These are phyloP conservation scores for Cladosporium sp. DNA, from an alignment of 2,329 filamentous ascomycete species.

Conservation along the genomic window DNA sequence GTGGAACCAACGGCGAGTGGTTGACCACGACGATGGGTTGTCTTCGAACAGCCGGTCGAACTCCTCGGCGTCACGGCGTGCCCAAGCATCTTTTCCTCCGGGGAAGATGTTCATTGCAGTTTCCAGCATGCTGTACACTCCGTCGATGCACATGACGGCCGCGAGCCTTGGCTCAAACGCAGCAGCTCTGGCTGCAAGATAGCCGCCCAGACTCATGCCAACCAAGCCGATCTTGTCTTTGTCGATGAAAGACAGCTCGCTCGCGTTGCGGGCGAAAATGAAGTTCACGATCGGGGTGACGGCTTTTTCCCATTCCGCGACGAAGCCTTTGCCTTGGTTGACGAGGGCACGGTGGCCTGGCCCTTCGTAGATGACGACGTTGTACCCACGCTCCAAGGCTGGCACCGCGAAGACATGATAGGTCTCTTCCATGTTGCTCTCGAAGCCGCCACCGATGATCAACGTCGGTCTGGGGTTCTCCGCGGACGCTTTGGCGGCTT, in stretches of 20 bases:
- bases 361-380: conserved; percentile 38
- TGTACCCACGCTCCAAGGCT: conserved; percentile 35
- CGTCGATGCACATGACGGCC: conserved; percentile 29
- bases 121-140: conserved; percentile 21
- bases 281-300: conserved; percentile 37
- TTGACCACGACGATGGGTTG: neutral
- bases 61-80: neutral
- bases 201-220: conserved; percentile 36
- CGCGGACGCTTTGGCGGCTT: conserved; percentile 12
- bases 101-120: conserved; percentile 4
- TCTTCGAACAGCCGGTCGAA: conserved; percentile 19
- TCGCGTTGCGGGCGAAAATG: conserved; percentile 21
- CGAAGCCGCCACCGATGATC: conserved; percentile 32
- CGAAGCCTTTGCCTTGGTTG: conserved; percentile 32
- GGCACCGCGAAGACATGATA: conserved; percentile 31
- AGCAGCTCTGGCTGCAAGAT: conserved; percentile 35
- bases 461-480: conserved; percentile 25
- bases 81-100: conserved; percentile 10
- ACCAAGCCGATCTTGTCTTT: conserved; percentile 30
- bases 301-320: conserved; percentile 36
- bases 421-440: conserved; percentile 35
- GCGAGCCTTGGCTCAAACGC: conserved; percentile 34
- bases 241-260: conserved; percentile 27
- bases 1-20: conserved; percentile 19
- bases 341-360: conserved; percentile 35